Evolutionary conservation across 495 filamentous ascomycete species (phyloP).

Genomic region (Aspergillus taichungensis): DNA sequence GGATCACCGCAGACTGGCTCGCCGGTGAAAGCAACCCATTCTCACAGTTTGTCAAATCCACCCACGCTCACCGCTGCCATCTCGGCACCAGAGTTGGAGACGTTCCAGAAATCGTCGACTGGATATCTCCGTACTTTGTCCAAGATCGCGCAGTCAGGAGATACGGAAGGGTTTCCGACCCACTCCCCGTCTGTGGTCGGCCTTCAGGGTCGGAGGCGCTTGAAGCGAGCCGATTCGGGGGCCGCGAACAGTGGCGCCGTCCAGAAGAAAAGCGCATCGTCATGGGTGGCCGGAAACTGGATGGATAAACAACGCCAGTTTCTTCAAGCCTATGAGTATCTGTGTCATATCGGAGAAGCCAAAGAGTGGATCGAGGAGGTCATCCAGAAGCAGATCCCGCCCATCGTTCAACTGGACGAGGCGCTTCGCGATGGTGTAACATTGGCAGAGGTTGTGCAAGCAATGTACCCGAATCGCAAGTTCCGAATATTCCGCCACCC

Average conservation of each 20-base stretch:
- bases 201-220: constrained; percentile 67
- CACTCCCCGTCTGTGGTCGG: constrained; percentile 77
- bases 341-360: constrained; percentile 98
- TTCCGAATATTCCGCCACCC: constrained; percentile 76
- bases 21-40: constrained; percentile 31
- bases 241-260: constrained; percentile 34
- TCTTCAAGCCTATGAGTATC: constrained; percentile 94
- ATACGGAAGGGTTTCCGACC: constrained; percentile 67
- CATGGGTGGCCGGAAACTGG: constrained; percentile 87
- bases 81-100: constrained; percentile 62
- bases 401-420: constrained; percentile 95
- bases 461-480: constrained; percentile 65
- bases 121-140: constrained; percentile 85
- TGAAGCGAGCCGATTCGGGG: constrained; percentile 65
- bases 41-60: constrained; percentile 34
- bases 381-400: constrained; percentile 79
- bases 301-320: constrained; percentile 98
- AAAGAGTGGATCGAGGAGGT: constrained; percentile 99
- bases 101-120: constrained; percentile 73
- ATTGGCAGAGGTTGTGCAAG: constrained; percentile 90
- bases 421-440: constrained; percentile 89
- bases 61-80: constrained; percentile 40
- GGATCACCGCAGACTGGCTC: constrained; percentile 27
- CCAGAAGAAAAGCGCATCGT: constrained; percentile 44
- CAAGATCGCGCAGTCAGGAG: constrained; percentile 65